Evolutionary conservation across 2,329 filamentous ascomycete species (phyloP).

Genomic region (Phialophora verrucosa): DNA sequence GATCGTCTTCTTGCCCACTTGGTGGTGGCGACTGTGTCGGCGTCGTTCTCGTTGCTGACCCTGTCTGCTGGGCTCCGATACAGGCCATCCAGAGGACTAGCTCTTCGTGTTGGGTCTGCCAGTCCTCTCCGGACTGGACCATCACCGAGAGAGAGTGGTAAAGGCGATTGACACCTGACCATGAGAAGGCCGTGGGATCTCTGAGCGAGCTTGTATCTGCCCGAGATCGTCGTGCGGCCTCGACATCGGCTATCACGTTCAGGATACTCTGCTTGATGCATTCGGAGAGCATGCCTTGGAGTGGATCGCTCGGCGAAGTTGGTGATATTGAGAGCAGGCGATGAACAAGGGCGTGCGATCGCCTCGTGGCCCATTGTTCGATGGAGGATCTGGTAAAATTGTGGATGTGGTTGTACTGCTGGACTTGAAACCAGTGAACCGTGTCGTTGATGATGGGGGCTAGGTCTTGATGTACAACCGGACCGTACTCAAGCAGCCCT

Average conservation of each 20-base stretch:
- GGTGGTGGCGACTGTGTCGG: background rate
- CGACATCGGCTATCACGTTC: constrained; percentile 17
- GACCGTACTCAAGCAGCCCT: constrained; percentile 15
- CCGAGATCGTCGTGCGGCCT: constrained; percentile 5
- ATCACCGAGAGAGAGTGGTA: constrained; percentile 9
- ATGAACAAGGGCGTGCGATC: constrained; percentile 24
- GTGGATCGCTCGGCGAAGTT: background rate
- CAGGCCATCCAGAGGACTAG: constrained; percentile 30
- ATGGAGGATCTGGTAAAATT: constrained; percentile 13
- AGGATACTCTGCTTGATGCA: constrained; percentile 26
- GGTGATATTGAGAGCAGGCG: constrained; percentile 23
- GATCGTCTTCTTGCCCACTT: background rate
- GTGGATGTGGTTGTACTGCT: constrained; percentile 23
- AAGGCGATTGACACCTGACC: constrained; percentile 16
- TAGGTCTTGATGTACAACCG: constrained; percentile 9
- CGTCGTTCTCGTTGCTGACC: background rate
- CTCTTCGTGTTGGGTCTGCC: constrained; percentile 22
- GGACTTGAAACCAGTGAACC: constrained; percentile 30
- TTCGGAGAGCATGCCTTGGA: constrained; percentile 19
- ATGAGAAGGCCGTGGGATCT: constrained; percentile 16
- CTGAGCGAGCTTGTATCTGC: background rate
- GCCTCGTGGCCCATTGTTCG: constrained; percentile 22
- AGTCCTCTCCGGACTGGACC: constrained; percentile 10
- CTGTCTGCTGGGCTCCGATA: constrained; percentile 16
- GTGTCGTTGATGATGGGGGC: constrained; percentile 18